A percentile compares a stretch with the other conserved stretches of the same genome.
These are phyloP conservation scores for Monosporascus sp. DNA, from an alignment of 2,329 filamentous ascomycete species.

Conservation along the genomic window DNA sequence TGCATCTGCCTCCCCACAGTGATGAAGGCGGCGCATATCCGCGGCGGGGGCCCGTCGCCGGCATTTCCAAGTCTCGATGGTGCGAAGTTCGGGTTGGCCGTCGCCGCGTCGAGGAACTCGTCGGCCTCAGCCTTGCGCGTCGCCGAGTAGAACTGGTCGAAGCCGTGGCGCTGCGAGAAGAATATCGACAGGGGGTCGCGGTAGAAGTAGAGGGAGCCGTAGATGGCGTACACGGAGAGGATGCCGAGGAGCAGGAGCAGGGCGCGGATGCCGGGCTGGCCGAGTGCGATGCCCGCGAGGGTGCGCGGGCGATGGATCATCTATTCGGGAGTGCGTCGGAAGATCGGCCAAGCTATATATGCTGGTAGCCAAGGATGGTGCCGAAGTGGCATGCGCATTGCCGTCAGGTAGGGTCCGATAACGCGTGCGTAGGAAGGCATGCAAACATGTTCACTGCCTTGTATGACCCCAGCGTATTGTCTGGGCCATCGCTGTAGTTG, in stretches of 20 bases:
- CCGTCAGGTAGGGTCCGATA: too few species aligned
- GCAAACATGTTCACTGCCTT: too few species aligned
- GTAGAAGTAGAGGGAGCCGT: constrained; percentile 25
- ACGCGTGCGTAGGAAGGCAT: too few species aligned
- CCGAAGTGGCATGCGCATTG: too few species aligned
- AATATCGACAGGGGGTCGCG: constrained; percentile 28
- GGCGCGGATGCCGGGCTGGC: constrained; percentile 22
- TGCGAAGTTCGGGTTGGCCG: constrained; percentile 10
- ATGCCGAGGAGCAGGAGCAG: constrained; percentile 18
- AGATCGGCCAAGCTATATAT: too few species aligned
- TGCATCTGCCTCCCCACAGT: constrained; percentile 22
- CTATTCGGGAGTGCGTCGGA: neutral
- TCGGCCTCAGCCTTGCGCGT: constrained; percentile 24
- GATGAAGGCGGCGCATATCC: constrained; percentile 24
- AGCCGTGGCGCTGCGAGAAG: constrained; percentile 26
- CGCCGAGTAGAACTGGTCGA: constrained; percentile 24
- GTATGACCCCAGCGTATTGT: too few species aligned
- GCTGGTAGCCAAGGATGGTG: too few species aligned
- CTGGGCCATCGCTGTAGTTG: too few species aligned
- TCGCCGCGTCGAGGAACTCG: constrained; percentile 18
- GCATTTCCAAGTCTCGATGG: constrained; percentile 16
- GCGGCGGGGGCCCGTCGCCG: constrained; percentile 10
- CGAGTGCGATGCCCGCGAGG: constrained; percentile 4
- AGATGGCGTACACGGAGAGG: constrained; percentile 21
- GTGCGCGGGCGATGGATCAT: neutral